Base-by-base conservation (phyloP, 192 early-diverging fungal genomes). In the Chytriomyces sp. region DNA sequence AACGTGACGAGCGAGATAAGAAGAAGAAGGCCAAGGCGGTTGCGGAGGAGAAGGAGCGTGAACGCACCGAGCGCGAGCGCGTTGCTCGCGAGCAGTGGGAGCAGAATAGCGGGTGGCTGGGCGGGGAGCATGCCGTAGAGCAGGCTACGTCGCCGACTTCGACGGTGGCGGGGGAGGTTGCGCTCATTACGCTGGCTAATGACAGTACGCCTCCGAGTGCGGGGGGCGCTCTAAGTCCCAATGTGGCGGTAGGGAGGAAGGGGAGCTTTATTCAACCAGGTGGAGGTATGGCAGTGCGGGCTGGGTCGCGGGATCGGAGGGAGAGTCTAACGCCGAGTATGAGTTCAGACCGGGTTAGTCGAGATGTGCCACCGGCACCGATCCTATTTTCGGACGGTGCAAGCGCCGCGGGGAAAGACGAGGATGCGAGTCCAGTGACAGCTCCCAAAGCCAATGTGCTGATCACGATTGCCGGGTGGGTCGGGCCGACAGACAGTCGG, bases 391-490 rank as follows among this genome's bases (percentile, higher is more conserved):
- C 44, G 22, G 44, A 49, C 14, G 44, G 44, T 22, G 14, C 44
- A 14, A 22, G 17, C 14, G 44, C 44, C 22, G 44, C 44, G 14
- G 44, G 17, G 22, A 22, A 14, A 22, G 44, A 22, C 14, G 44
- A 49, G 22, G 3, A 14, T 49, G 44, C 44, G 14, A n/a, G 34
- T n/a, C 33, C 64, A 28, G 33, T 33, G 17, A 64, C 78, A 36
- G 33, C 71, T 32, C 64, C 64, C 0, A 75, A 76, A 59, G 83
- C 88, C 10, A 92, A 90, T 75, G 86, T 93, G 28, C 80, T 96
- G 25, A 81, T 96, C 59, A 93, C 92, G 0, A 81, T 98, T 22
- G 87, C 93, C 14, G 96, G 96, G 30, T 97, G 93, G 92, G 77
- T 85, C 32, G 73, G 55, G 12, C 56, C 73, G 3, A 19, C 52